Evolutionary conservation across 805 yeast species (phyloP), one percentile per base, ranked within the genome.

Genomic region (Cyberlindnera xishuangbannaensis): DNA sequence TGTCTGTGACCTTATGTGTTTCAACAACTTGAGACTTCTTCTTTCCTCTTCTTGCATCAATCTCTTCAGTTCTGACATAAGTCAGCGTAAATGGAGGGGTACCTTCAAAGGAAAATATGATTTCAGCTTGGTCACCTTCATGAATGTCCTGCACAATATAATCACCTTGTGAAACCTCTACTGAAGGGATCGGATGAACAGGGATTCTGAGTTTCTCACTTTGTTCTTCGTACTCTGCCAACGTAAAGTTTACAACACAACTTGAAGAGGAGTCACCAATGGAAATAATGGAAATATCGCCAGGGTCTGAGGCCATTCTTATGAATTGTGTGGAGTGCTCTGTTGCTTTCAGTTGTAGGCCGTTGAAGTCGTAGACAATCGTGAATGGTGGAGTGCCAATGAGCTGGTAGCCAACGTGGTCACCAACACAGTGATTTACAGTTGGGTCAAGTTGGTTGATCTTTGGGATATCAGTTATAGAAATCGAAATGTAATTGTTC

Each of bases 71-170:
- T 52, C 97, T 72, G 7, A 82, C 82, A 53, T 88, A 92, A 1
- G 88, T 83, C 44, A 92, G 68, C 25, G 78, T 65, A 63, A 90
- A 92, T 10, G 99, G 99, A 9, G 97, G 95, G 0, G 78, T 73
- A 12, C 98, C 98, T 21, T 73, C 71, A 50, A 92, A 83, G 15
- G 76, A 71, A 60, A 92, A 90, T 2, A 71, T 71, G 30, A 92
- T 76, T 53, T 87, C 95, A 2, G 94, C 88, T 50, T 83, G 84
- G 45, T 92, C 98, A 29, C 97, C 98, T 53, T 86, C 95, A 50
- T 87, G 95, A 27, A 92, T 83, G 55, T 85, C 90, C 50, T 79
- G 88, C 36, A 79, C 73, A 7, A 78, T 61, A 13, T 73, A 63
- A 36, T 76, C 79, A n/a, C 95, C 95, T 48, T 80, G 83, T 16